Evolutionary conservation across 345 rosid genomes (phyloP), one percentile per base, ranked within the genome.

Genomic region (Eutrema heterophyllum): DNA sequence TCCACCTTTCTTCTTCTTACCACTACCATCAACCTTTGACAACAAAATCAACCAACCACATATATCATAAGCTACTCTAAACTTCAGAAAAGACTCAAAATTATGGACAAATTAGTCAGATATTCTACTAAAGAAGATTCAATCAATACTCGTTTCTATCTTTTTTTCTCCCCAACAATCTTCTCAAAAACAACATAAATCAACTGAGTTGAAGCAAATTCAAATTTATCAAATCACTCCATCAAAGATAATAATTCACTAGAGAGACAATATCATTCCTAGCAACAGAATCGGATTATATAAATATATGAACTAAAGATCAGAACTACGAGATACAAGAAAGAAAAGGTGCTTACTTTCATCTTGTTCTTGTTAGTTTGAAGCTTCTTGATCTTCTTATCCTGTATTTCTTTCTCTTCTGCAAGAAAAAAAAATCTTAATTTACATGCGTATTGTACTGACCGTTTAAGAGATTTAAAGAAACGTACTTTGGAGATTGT

Each of bases 341-440:
- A 12, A 70, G 26, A 44, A 14, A 74, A 79, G 71, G 5, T 3
- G 16, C 67, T 56, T 35, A 89, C 99, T 86, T 96, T 92, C 99
- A 96, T 96, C 85, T 92, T 90, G 67, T 84, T 92, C 81, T 89
- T 90, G 89, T 89, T 92, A 0, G 88, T 81, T 40, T 86, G 87
- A 76, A 90, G 96, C 87, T 89, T 90, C 85, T 81, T 83, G 18
- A 57, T 84, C 67, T 64, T 78, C 84, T 86, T 90, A 16, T 89
- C 93, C 26, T 79, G 88, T 82, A 83, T 75, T 64, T 82, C 86
- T 78, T 89, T 92, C 88, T 92, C 99, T 53, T 88, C 96, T 96
- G 52, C 54, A 66, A 46, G 55, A 56, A 71, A 51, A 38, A 30
- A 48, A 53, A 33, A 41, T 5, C 43, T 5, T 2, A 38, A 49